phyloP scores from a whole-genome alignment of 805 yeast genomes.

The Pichia phayaonensis region DNA sequence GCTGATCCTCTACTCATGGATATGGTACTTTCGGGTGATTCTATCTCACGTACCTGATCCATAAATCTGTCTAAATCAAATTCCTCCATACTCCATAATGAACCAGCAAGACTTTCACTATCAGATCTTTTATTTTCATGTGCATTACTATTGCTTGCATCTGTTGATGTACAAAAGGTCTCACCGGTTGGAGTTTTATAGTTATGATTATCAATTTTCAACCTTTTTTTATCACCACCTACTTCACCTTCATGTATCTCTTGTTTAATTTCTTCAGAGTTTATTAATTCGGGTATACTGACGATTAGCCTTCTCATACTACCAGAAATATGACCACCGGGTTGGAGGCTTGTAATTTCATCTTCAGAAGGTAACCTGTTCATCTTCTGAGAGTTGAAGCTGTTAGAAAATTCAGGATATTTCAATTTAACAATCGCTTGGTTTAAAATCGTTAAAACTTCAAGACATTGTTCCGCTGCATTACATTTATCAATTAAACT shows the following conservation, averaged over 20 bases:
- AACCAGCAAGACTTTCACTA: not conserved
- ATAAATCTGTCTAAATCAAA: constrained; percentile 40
- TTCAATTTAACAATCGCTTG: constrained; percentile 62
- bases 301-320: constrained; percentile 34
- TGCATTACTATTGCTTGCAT: not conserved
- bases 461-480: constrained; percentile 67
- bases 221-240: not conserved
- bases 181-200: not conserved
- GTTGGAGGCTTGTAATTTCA: constrained; percentile 24
- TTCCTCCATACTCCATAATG: constrained; percentile 29
- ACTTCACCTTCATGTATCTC: not conserved
- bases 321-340: constrained; percentile 31
- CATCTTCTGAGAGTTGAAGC: constrained; percentile 7
- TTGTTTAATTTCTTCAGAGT: constrained; percentile 9
- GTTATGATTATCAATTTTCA: not conserved
- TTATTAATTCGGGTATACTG: constrained; percentile 22
- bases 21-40: constrained; percentile 20
- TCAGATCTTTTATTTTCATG: not conserved
- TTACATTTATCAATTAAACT: constrained; percentile 65
- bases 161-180: not conserved
- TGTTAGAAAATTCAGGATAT: constrained; percentile 20
- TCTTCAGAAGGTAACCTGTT: constrained; percentile 24
- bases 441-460: constrained; percentile 62
- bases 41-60: constrained; percentile 34
- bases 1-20: constrained; percentile 12